phyloP scores from a whole-genome alignment of 2,329 filamentous ascomycete species.

The Microcyclosporella mali region DNA sequence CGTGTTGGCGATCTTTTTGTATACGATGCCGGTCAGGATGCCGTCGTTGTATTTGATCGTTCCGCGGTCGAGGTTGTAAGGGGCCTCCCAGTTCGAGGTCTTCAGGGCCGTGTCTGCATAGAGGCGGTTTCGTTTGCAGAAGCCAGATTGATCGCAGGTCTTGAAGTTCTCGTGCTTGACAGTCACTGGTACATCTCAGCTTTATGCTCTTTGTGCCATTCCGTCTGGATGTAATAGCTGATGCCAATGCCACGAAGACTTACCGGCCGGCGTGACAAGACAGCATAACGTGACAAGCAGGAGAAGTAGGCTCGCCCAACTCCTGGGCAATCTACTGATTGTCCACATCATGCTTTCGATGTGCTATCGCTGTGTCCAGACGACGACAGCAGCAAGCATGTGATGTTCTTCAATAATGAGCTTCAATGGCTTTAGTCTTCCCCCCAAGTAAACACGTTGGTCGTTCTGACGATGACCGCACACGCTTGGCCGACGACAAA shows the following conservation, averaged over 20 bases:
- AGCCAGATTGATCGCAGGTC: constrained; percentile 89
- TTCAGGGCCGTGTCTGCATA: constrained; percentile 72
- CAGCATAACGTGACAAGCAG: constrained; percentile 54
- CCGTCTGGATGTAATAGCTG: too few relatives aligned
- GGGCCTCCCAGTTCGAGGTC: constrained; percentile 66
- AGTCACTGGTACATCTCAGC: constrained; percentile 47
- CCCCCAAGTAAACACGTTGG: constrained; percentile 6
- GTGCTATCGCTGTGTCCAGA: constrained; percentile 8
- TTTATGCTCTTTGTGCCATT: too few relatives aligned
- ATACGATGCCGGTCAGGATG: constrained; percentile 69
- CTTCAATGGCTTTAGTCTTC: too few relatives aligned
- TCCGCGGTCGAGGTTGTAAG: constrained; percentile 68
- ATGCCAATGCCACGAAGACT: constrained; percentile 23
- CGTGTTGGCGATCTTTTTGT: constrained; percentile 66
- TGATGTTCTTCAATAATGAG: background rate
- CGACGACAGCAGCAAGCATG: constrained; percentile 1
- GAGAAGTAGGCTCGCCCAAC: constrained; percentile 60
- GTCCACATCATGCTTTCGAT: constrained; percentile 16
- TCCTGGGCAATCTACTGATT: constrained; percentile 41
- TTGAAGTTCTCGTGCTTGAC: constrained; percentile 98
- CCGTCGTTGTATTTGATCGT: constrained; percentile 73
- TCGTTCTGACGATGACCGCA: background rate
- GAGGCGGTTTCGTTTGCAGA: constrained; percentile 90
- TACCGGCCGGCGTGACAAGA: constrained; percentile 60
- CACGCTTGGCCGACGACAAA: background rate